Evolutionary conservation across 345 rosid species (phyloP).

Genomic region (Eucalyptus polyanthemos): DNA sequence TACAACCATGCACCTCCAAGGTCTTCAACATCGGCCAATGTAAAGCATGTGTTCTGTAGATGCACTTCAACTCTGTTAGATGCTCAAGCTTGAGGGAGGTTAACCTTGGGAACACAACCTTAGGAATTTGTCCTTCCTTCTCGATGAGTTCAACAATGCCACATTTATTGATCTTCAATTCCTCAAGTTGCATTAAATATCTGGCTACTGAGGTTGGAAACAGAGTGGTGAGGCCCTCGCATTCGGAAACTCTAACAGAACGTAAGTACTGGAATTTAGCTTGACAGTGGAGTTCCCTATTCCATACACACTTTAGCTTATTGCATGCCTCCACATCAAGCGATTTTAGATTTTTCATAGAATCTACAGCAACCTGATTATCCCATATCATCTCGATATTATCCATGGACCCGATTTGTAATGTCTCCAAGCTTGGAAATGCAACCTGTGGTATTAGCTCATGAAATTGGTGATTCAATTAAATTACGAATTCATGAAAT

Average conservation of each 20-base stretch:
- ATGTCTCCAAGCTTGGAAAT: background rate
- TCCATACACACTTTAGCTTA: background rate
- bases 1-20: no score
- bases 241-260: background rate
- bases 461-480: rapidly evolving
- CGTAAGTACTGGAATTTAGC: background rate
- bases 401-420: rapidly evolving
- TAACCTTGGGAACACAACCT: no score
- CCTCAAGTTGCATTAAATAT: background rate
- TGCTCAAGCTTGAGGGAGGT: no score
- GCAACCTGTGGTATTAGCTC: background rate
- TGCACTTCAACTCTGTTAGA: no score
- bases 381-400: background rate
- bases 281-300: no score
- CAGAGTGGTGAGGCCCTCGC: rapidly evolving
- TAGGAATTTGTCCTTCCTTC: no score
- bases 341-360: background rate
- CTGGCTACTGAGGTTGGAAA: background rate
- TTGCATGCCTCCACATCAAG: rapidly evolving
- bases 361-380: background rate
- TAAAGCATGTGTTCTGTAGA: no score
- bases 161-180: background rate
- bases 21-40: no score
- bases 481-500: background rate
- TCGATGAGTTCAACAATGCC: background rate